A percentile compares a stretch with the other conserved stretches of the same genome.
Evolutionary conservation across 1,139 yeast genomes (phyloP).

Genomic region (Lizanozyma gosingica): DNA sequence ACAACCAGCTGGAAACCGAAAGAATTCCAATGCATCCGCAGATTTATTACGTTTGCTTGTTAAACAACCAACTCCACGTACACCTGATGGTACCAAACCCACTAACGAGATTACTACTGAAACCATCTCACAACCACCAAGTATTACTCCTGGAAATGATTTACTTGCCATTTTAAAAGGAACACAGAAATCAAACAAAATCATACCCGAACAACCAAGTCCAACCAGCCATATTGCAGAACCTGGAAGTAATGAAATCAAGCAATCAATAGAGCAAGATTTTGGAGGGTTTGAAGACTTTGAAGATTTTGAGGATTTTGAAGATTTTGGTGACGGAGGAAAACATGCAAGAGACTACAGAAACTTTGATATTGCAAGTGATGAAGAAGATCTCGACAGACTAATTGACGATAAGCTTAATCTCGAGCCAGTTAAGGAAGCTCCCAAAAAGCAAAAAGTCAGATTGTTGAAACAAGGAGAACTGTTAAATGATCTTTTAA

Average conservation of each 20-base stretch:
- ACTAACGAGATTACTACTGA: slow-evolving; percentile 7
- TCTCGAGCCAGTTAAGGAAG: slow-evolving; percentile 5
- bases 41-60: slow-evolving; percentile 9
- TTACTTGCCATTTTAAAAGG: slow-evolving; percentile 5
- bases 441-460: slow-evolving; percentile 11
- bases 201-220: slow-evolving; percentile 4
- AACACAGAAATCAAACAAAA: slow-evolving; percentile 6
- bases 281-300: slow-evolving; percentile 22
- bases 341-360: neutral
- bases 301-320: slow-evolving; percentile 26
- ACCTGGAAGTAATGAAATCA: slow-evolving; percentile 8
- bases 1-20: slow-evolving; percentile 9
- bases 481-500: slow-evolving; percentile 11
- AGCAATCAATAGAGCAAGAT: slow-evolving; percentile 6
- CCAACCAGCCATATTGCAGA: slow-evolving; percentile 5
- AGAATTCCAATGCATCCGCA: slow-evolving; percentile 5
- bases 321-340: slow-evolving; percentile 14
- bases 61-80: slow-evolving; percentile 7
- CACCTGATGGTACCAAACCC: slow-evolving; percentile 7
- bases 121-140: neutral
- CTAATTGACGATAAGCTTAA: neutral
- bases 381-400: slow-evolving; percentile 4
- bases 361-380: neutral
- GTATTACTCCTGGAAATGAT: neutral
- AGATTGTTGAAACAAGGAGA: slow-evolving; percentile 25